These are phyloP conservation scores for Meredithiella fracta DNA, from an alignment of 2,329 filamentous ascomycete genomes.

Conservation along the genomic window DNA sequence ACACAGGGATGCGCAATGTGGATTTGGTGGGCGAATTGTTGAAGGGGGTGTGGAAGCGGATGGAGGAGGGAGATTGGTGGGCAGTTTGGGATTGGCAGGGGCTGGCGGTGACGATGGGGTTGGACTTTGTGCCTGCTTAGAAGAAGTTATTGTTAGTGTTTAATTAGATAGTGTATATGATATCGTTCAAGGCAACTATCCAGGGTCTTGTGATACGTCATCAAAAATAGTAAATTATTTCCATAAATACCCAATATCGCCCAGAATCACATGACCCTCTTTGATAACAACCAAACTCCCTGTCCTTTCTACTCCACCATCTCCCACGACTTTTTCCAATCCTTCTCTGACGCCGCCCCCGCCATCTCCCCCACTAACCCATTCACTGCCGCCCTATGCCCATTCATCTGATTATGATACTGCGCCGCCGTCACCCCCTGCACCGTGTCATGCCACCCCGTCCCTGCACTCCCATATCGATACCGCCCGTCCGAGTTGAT, in stretches of 20 bases:
- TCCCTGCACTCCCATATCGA: conserved; percentile 21
- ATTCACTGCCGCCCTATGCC: conserved; percentile 18
- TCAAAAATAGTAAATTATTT: too few relatives aligned
- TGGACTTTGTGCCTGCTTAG: conserved; percentile 39
- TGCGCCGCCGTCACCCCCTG: conserved; percentile 22
- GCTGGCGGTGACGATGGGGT: conserved; percentile 33
- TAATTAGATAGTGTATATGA: too few relatives aligned
- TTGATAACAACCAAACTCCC: too few relatives aligned
- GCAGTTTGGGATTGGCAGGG: conserved; percentile 49
- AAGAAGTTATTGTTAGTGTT: too few relatives aligned
- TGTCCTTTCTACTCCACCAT: conserved; percentile 20
- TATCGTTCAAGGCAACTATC: background rate
- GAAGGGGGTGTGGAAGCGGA: conserved; percentile 42
- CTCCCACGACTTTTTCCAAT: conserved; percentile 19
- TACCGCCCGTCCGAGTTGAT: conserved; percentile 20
- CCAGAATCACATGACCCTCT: too few relatives aligned
- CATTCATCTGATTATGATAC: conserved; percentile 21
- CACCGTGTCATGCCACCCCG: conserved; percentile 24
- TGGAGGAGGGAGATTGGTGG: conserved; percentile 40
- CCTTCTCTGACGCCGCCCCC: conserved; percentile 14
- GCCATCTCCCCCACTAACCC: conserved; percentile 14
- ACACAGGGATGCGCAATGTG: conserved; percentile 43
- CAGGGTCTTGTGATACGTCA: background rate
- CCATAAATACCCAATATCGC: too few relatives aligned
- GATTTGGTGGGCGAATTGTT: conserved; percentile 37